These are phyloP conservation scores for Metarhizium humberi DNA, from an alignment of 2,329 filamentous ascomycete genomes.

Conservation along the genomic window DNA sequence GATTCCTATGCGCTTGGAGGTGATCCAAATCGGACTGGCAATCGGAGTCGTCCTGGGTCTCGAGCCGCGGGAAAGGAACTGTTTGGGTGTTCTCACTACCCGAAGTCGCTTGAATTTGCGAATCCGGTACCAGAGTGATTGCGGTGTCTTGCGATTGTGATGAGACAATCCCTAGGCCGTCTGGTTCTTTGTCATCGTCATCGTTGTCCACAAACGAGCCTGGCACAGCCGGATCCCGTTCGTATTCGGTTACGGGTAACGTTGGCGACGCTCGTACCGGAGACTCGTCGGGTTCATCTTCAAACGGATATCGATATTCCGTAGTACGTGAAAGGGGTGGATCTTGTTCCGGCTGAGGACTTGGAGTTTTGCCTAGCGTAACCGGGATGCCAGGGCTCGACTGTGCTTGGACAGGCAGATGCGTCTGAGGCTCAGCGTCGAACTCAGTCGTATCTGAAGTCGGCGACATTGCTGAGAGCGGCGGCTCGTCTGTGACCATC, in stretches of 20 bases:
- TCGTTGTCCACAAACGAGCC: neutral
- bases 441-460: constrained; percentile 59
- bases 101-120: constrained; percentile 9
- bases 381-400: constrained; percentile 15
- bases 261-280: neutral
- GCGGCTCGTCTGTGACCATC: constrained; percentile 35
- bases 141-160: constrained; percentile 29
- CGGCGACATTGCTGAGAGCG: constrained; percentile 49
- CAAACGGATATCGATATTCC: constrained; percentile 43
- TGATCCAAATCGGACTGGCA: constrained; percentile 27
- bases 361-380: constrained; percentile 19
- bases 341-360: constrained; percentile 16
- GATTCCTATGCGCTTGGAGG: constrained; percentile 14
- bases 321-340: constrained; percentile 18
- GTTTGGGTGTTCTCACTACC: constrained; percentile 10
- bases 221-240: neutral
- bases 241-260: neutral
- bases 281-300: constrained; percentile 26
- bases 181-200: neutral
- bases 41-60: constrained; percentile 27
- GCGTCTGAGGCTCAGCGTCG: constrained; percentile 61
- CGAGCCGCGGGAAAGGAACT: constrained; percentile 25
- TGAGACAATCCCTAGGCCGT: constrained; percentile 6
- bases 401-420: constrained; percentile 32
- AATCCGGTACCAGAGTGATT: constrained; percentile 40